phyloP scores from a whole-genome alignment of 768 basidiomycete genomes.

The Macrocybe gigantea region DNA sequence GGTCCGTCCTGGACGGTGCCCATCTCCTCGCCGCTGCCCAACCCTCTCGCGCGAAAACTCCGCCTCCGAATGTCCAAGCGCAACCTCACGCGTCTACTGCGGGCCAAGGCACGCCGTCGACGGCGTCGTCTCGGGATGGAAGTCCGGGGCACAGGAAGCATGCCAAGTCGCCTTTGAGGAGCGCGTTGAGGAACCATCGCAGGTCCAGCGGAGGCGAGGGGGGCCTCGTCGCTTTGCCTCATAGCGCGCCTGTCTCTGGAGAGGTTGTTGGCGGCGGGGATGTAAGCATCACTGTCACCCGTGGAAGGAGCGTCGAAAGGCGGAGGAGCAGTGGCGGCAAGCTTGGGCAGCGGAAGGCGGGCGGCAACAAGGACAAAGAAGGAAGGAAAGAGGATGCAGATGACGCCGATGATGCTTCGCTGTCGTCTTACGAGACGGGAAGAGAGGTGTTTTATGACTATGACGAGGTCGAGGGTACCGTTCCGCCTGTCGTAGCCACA shows the following conservation, averaged over 20 bases:
- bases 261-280: too few relatives aligned
- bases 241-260: too few relatives aligned
- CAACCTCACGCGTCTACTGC: too few relatives aligned
- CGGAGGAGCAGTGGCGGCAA: not conserved
- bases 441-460: conserved; percentile 45
- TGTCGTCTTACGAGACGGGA: conserved; percentile 65
- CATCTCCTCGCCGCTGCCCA: too few relatives aligned
- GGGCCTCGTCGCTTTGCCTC: not conserved
- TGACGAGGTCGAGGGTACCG: conserved; percentile 16
- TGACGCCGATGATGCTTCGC: conserved; percentile 38
- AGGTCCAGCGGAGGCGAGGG: not conserved
- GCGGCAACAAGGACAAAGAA: conserved; percentile 1
- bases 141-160: conserved; percentile 15
- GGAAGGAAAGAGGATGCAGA: conserved; percentile 15
- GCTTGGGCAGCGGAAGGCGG: not conserved
- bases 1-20: conserved; percentile 25
- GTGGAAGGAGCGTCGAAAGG: not conserved
- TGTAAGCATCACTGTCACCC: too few relatives aligned
- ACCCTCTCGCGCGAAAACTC: too few relatives aligned
- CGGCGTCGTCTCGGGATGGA: not conserved
- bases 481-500: conserved; percentile 3
- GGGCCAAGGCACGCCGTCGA: too few relatives aligned
- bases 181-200: conserved; percentile 46
- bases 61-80: too few relatives aligned
- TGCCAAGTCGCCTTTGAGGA: conserved; percentile 48